These are phyloP conservation scores for Lactarius tabidus DNA, from an alignment of 768 basidiomycete genomes.

Conservation along the genomic window DNA sequence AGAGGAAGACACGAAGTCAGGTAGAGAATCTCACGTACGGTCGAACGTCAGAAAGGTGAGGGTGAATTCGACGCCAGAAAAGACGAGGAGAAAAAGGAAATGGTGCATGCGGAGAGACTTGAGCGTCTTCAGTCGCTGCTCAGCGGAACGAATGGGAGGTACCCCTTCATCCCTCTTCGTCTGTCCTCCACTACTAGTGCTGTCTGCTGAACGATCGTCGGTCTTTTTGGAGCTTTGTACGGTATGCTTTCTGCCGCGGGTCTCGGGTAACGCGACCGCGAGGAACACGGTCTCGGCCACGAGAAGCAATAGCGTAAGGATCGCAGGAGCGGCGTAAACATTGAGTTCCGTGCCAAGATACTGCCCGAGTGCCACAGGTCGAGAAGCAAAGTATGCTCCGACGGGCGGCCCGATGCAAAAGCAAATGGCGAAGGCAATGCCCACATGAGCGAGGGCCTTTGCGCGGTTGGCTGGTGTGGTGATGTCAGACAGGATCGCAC, in stretches of 20 bases:
- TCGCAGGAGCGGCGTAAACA: constrained; percentile 87
- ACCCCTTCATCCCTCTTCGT: constrained; percentile 15
- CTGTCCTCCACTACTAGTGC: neutral
- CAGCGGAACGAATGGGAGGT: constrained; percentile 26
- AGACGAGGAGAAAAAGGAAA: constrained; percentile 81
- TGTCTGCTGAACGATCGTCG: constrained; percentile 16
- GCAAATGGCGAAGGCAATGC: constrained; percentile 94
- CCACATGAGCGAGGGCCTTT: constrained; percentile 84
- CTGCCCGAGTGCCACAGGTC: constrained; percentile 58
- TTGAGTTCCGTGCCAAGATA: constrained; percentile 67
- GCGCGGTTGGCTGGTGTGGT: constrained; percentile 77
- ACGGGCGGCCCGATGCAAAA: constrained; percentile 92
- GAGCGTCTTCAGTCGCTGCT: constrained; percentile 55
- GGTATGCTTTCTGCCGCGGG: constrained; percentile 42
- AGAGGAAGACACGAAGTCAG: neutral
- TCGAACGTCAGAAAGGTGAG: constrained; percentile 93
- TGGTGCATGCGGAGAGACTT: constrained; percentile 63
- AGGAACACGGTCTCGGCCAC: constrained; percentile 79
- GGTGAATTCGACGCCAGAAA: constrained; percentile 96
- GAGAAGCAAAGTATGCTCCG: constrained; percentile 94
- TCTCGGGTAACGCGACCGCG: constrained; percentile 76
- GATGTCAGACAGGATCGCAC: constrained; percentile 91
- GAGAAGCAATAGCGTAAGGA: constrained; percentile 75
- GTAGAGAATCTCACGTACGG: constrained; percentile 44
- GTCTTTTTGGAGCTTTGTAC: constrained; percentile 19